phyloP scores from a whole-genome alignment of 139 green algal genomes.

The Coelastrella sp. region DNA sequence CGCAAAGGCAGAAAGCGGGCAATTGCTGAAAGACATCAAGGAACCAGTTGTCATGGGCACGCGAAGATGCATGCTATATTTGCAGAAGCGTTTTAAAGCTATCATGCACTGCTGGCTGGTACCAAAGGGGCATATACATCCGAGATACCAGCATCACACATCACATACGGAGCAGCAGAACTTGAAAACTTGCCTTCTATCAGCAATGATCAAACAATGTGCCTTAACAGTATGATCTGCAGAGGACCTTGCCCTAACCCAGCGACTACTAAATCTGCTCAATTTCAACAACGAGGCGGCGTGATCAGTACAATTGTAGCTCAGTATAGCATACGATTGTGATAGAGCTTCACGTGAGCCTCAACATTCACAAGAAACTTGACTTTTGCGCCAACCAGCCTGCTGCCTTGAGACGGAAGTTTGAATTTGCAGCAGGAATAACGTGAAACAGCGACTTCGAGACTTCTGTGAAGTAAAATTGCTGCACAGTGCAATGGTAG shows the following conservation, averaged over 20 bases:
- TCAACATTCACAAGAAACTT: too few species aligned
- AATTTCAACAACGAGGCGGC: too few species aligned
- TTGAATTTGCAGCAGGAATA: background rate
- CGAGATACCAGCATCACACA: constrained; percentile 3
- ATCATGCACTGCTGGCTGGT: background rate
- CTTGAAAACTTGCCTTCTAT: background rate
- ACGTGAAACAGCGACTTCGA: background rate
- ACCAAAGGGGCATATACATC: background rate
- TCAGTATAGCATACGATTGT: too few species aligned
- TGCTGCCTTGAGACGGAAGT: too few species aligned
- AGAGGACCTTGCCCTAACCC: background rate
- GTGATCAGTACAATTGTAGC: too few species aligned
- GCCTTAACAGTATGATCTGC: background rate
- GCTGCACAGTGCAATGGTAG: background rate
- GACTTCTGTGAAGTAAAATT: background rate
- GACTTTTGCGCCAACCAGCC: too few species aligned
- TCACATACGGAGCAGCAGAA: background rate
- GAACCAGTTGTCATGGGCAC: background rate
- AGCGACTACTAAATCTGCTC: too few species aligned
- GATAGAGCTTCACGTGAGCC: too few species aligned
- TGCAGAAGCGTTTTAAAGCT: background rate
- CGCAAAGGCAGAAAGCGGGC: constrained; percentile 55
- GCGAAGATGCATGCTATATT: background rate
- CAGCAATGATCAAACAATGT: background rate
- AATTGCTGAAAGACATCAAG: constrained; percentile 48